Evolutionary conservation across 352 stramenopile genomes (phyloP).

Genomic region (Globisporangium paroecandrum): DNA sequence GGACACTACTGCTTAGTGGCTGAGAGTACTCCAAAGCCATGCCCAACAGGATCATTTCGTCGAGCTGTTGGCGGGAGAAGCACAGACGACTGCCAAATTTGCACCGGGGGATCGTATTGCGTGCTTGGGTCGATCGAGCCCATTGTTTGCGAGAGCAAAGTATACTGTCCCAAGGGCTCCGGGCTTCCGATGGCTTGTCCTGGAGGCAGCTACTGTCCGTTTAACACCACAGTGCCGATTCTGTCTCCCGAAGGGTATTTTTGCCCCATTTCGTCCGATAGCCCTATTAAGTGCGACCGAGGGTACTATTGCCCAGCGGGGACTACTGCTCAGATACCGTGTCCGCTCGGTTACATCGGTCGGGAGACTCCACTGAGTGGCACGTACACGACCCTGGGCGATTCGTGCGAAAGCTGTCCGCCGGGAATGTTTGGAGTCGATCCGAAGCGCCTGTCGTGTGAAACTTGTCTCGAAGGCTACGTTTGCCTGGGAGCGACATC

Average conservation of each 20-base stretch:
- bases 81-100: conserved; percentile 42
- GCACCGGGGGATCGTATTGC: conserved; percentile 63
- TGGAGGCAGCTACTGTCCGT: conserved; percentile 67
- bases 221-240: conserved; percentile 56
- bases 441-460: conserved; percentile 67
- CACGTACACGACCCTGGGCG: conserved; percentile 39
- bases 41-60: conserved; percentile 45
- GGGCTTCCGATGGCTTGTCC: conserved; percentile 55
- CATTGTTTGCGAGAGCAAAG: conserved; percentile 40
- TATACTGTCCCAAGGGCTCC: conserved; percentile 58
- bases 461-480: conserved; percentile 71
- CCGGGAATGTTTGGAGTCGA: conserved; percentile 79
- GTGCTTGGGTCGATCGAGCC: conserved; percentile 39
- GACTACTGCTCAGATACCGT: conserved; percentile 55
- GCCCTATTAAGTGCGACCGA: conserved; percentile 36
- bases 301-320: conserved; percentile 75
- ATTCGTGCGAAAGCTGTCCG: conserved; percentile 75
- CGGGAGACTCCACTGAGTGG: conserved; percentile 47
- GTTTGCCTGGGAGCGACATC: conserved; percentile 79
- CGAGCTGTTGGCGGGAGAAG: conserved; percentile 30
- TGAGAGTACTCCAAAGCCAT: conserved; percentile 30
- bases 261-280: conserved; percentile 42
- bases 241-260: conserved; percentile 73
- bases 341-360: conserved; percentile 72
- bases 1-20: conserved; percentile 70